Conservation (phyloP, 2,329 filamentous ascomycete species). For the Grosmannia serpens region DNA sequence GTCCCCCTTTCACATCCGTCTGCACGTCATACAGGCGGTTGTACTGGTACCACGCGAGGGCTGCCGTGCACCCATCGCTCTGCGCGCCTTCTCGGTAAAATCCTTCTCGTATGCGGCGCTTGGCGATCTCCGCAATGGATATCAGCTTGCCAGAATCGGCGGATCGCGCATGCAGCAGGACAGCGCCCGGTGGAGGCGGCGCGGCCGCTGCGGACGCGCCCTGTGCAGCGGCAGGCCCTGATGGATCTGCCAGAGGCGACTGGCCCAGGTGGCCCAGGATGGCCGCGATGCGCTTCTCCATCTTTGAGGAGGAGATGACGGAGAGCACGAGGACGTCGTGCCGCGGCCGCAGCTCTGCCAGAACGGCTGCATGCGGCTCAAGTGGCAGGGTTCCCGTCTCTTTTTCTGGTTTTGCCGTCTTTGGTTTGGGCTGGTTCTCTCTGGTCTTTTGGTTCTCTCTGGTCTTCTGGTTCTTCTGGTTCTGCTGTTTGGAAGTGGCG, state of each 20-base stretch:
- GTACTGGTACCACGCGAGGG: conserved; percentile 39
- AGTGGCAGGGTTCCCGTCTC: conserved; percentile 15
- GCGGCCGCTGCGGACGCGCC: not conserved
- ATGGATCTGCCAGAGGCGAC: conserved; percentile 12
- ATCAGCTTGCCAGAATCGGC: conserved; percentile 52
- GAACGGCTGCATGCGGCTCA: conserved; percentile 28
- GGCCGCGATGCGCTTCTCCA: conserved; percentile 40
- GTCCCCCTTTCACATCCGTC: conserved; percentile 16
- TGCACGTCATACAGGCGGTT: conserved; percentile 42
- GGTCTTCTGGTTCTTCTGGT: not conserved
- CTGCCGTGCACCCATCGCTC: not conserved
- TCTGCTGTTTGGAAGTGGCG: not conserved
- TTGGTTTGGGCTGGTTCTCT: conserved; percentile 1
- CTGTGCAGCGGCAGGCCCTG: not conserved
- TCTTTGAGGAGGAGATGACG: conserved; percentile 49
- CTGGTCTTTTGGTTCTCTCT: too few relatives aligned
- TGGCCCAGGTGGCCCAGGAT: conserved; percentile 31
- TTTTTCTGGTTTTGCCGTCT: conserved; percentile 7
- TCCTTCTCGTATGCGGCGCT: conserved; percentile 38
- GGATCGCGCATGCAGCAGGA: conserved; percentile 40
- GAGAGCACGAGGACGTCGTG: conserved; percentile 41
- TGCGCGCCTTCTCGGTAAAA: not conserved
- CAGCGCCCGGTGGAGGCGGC: conserved; percentile 19
- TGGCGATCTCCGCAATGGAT: conserved; percentile 54
- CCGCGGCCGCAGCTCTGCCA: conserved; percentile 30